Conservation (phyloP, 148 eudicot genomes). For the Cornus suecica region DNA sequence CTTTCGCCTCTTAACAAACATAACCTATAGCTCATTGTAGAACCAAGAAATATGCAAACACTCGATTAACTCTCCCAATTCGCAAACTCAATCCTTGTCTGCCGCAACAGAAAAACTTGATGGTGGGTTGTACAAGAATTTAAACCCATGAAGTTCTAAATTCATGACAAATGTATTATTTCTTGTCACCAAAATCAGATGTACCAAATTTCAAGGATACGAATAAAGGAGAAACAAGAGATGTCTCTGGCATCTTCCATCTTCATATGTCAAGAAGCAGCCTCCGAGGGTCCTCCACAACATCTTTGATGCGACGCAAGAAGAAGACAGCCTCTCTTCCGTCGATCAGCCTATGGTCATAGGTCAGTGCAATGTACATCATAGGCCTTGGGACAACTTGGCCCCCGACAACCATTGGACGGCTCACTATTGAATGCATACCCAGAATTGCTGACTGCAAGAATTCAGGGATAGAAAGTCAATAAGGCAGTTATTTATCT, state of each 20-base stretch:
- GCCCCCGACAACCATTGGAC: constrained; percentile 59
- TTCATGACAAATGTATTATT: not conserved
- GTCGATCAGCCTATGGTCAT: constrained; percentile 88
- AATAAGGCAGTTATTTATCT: not conserved
- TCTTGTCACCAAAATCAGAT: not conserved
- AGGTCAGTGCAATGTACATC: constrained; percentile 83
- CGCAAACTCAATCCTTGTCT: constrained; percentile 34
- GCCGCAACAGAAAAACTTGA: not conserved
- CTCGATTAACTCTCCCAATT: constrained; percentile 7
- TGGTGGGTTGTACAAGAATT: not conserved
- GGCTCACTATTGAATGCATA: constrained; percentile 53
- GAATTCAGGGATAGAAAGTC: not conserved
- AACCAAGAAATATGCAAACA: not conserved
- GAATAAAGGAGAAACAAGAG: not conserved
- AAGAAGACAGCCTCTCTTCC: constrained; percentile 93
- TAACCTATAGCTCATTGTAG: not conserved
- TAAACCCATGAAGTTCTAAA: not conserved
- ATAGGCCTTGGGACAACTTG: constrained; percentile 70
- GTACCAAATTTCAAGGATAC: not conserved
- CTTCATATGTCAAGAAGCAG: constrained; percentile 66
- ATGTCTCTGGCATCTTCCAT: constrained; percentile 5
- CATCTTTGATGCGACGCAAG: constrained; percentile 79
- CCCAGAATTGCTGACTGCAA: constrained; percentile 56
- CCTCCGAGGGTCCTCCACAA: constrained; percentile 89
- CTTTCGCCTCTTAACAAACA: not conserved